Evolutionary conservation across 495 filamentous ascomycete genomes (phyloP), one percentile per base, ranked within the genome.

Genomic region (Talaromyces stipitatus): DNA sequence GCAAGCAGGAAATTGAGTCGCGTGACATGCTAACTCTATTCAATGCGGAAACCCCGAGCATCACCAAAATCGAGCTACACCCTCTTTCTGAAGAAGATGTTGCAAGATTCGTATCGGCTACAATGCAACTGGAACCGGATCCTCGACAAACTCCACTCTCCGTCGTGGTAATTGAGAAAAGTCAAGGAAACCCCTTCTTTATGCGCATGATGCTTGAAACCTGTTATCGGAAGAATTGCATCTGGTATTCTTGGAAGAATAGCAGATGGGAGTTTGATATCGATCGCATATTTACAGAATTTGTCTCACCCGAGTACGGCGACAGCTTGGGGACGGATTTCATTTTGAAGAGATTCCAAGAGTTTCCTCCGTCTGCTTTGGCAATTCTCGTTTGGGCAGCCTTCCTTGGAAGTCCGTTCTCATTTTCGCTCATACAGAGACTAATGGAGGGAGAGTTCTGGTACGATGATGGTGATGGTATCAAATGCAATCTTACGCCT

Each of bases 191-290:
- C 62, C 88, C 89, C 0, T 95, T 95, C 67, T 92, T 92, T 61
- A 85, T 95, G 59, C 82, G 88, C 28, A 88, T 95, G 67, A 92
- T 96, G 83, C 79, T 96, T n/a, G 88, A 87, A 64, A 85, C 87
- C 7, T 91, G 88, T 64, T 85, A 95, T 67, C 82, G 85, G 16
- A 95, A 90, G 66, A 84, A 84, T 61, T 92, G 88, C 63, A 85
- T 96, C 51, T 95, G 86, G 83, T 95, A 92, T 69, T 87, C 87
- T 46, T 96, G 91, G 80, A 85, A 84, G 60, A 78, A 85, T 41
- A 85, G 82, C 20, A 74, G 72, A 36, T 96, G 91, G 91, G 78
- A 84, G n/a, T 96, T 85, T 65, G 85, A 92, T 62, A 69, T 96
- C 9, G 89, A 95, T 66, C 79, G 80, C 54, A 83, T 95, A 1